These are phyloP conservation scores for Xylariaceae sp. DNA, from an alignment of 2,329 filamentous ascomycete genomes.

Conservation along the genomic window DNA sequence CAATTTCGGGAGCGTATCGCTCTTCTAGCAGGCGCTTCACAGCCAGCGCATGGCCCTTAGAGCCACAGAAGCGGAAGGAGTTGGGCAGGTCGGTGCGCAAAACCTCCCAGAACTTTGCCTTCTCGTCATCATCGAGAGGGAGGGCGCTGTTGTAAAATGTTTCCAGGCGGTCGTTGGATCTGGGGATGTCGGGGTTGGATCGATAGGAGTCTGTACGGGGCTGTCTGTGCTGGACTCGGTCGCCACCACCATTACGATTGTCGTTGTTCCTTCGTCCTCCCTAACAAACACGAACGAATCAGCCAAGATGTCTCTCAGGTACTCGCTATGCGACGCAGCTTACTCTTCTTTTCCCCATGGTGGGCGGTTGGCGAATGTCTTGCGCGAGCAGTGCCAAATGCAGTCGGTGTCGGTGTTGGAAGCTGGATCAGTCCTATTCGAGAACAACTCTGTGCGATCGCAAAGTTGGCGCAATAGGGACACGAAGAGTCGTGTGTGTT, in stretches of 20 bases:
- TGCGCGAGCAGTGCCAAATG: too few species aligned
- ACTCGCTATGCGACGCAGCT: too few species aligned
- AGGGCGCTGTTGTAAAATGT: conserved; percentile 78
- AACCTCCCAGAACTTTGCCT: conserved; percentile 76
- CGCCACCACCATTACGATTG: conserved; percentile 25
- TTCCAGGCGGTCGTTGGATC: conserved; percentile 81
- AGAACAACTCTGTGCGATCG: too few species aligned
- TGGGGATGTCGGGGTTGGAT: conserved; percentile 60
- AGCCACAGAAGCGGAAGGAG: conserved; percentile 96
- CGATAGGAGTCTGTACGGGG: conserved; percentile 32
- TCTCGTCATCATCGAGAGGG: conserved; percentile 74
- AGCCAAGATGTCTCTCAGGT: too few species aligned
- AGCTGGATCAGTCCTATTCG: too few species aligned
- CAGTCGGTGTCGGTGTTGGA: too few species aligned
- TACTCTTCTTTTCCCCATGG: too few species aligned
- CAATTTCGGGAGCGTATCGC: conserved; percentile 87
- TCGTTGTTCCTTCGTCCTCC: conserved; percentile 30
- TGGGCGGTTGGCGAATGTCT: too few species aligned
- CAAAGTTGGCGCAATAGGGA: too few species aligned
- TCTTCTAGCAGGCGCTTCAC: conserved; percentile 86
- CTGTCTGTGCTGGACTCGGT: background rate
- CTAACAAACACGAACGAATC: conserved; percentile 14
- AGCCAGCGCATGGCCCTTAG: conserved; percentile 88
- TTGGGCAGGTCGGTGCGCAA: conserved; percentile 85
- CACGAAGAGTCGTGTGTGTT: too few species aligned